Evolutionary conservation across 2,329 filamentous ascomycete genomes (phyloP).

Genomic region (Sphaerulina populicola): DNA sequence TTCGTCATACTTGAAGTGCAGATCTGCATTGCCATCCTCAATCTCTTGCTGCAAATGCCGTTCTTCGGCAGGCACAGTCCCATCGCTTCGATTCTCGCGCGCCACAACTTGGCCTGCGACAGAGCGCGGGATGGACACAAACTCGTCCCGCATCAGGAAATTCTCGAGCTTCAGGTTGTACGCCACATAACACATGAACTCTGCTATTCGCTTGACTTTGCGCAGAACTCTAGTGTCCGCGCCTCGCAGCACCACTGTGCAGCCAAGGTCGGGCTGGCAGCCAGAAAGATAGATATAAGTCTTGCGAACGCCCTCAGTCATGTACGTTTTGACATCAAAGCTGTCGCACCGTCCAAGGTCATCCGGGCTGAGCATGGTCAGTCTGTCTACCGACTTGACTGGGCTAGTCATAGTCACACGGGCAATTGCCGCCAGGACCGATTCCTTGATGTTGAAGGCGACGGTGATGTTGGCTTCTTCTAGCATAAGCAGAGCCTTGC

Average conservation of each 20-base stretch:
- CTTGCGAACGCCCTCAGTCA: constrained; percentile 76
- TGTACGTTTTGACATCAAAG: constrained; percentile 93
- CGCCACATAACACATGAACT: constrained; percentile 98
- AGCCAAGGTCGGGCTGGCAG: constrained; percentile 80
- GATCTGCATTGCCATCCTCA: constrained; percentile 10
- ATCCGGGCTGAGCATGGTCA: constrained; percentile 60
- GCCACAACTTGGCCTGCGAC: constrained; percentile 35
- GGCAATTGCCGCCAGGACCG: constrained; percentile 89
- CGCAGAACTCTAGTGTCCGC: constrained; percentile 62
- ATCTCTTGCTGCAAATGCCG: constrained; percentile 14
- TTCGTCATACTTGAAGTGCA: constrained; percentile 77
- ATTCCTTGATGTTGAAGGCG: constrained; percentile 91
- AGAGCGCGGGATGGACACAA: constrained; percentile 64
- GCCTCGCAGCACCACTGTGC: constrained; percentile 85
- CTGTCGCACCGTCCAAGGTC: constrained; percentile 71
- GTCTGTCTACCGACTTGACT: constrained; percentile 89
- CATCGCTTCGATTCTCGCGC: constrained; percentile 14
- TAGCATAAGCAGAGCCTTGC: constrained; percentile 78
- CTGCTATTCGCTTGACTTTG: constrained; percentile 83
- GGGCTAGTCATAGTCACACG: constrained; percentile 85
- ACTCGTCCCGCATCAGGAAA: constrained; percentile 86
- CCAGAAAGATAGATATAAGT: constrained; percentile 94
- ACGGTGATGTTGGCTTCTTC: constrained; percentile 85
- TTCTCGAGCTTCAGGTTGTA: constrained; percentile 97
- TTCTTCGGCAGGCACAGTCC: constrained; percentile 5